Evolutionary conservation across 345 rosid species (phyloP), one percentile per base, ranked within the genome.

Genomic region (Heritiera fomes): DNA sequence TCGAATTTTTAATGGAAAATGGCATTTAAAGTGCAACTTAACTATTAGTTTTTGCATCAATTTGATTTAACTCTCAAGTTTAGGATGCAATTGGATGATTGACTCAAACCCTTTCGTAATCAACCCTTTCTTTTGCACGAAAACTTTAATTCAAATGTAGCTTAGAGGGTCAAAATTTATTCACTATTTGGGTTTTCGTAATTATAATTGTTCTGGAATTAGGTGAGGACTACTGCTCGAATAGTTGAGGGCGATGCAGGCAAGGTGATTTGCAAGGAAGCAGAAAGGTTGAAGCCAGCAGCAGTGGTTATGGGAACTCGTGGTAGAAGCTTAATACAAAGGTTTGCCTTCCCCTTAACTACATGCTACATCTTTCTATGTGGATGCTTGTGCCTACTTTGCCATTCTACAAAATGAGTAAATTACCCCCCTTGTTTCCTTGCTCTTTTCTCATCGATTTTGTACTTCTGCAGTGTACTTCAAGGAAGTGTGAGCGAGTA

Each of bases 281-380:
- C 98, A 71, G 93, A 88, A 75, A 90, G 84, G 80, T 8, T 94
- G 75, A 91, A 79, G 85, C 98, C 98, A 49, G 98, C 91, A 7
- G 98, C 97, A 73, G 98, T 94, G 13, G 89, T 94, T 8, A 82
- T 94, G 93, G 94, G 97, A 30, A 94, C 94, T 56, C 87, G 97
- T 85, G 98, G 98, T 79, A 87, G 98, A 80, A 79, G 92, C 91
- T 64, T 94, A 72, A 86, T 92, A 43, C 88, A 94, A 83, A 94
- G 97, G 97, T 92, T 72, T 11, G 59, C 43, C 71, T 70, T 50
- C 30, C 45, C 70, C 58, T 64, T 15, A 55, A 75, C 41, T 14
- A 7, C 64, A 43, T 43, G 10, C 69, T 8, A 11, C 43, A 7
- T 68, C 52, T 66, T 30, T 49, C 46, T 15, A 28, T 73, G 14